Conservation (phyloP, 257 asterid genomes). For the Solanum peruvianum region DNA sequence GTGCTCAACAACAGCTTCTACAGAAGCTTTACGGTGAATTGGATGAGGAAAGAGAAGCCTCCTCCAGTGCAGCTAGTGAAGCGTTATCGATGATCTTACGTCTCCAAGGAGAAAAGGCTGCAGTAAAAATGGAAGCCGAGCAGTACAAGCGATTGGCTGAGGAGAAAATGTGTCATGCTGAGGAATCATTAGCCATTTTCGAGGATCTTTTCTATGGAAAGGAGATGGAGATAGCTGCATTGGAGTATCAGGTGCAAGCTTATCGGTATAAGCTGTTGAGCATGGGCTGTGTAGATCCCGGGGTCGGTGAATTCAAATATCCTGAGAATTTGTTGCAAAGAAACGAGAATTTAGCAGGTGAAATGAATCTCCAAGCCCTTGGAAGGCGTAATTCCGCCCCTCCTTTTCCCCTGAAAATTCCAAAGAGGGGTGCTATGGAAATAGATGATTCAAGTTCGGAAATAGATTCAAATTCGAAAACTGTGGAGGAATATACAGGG, state of each 20-base stretch:
- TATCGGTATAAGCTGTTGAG: constrained; percentile 50
- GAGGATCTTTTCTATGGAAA: constrained; percentile 75
- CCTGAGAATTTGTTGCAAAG: constrained; percentile 49
- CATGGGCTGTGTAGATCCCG: constrained; percentile 59
- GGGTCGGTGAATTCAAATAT: constrained; percentile 27
- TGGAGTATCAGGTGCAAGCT: constrained; percentile 73
- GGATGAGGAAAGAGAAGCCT: constrained; percentile 89
- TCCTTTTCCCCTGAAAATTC: constrained; percentile 9
- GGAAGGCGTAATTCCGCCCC: constrained; percentile 69
- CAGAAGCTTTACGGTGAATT: constrained; percentile 68
- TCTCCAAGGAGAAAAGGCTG: constrained; percentile 82
- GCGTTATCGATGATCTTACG: constrained; percentile 72
- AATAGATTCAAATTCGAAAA: constrained; percentile 11
- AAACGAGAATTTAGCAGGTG: constrained; percentile 24
- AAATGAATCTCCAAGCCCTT: constrained; percentile 10
- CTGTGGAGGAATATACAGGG: constrained; percentile 19
- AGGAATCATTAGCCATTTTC: constrained; percentile 65
- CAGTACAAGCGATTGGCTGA: constrained; percentile 80
- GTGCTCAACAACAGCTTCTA: constrained; percentile 67
- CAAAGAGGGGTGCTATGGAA: constrained; percentile 31
- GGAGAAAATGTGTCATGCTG: constrained; percentile 79
- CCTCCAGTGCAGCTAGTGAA: constrained; percentile 77
- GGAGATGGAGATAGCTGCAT: constrained; percentile 77
- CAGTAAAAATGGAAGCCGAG: constrained; percentile 81
- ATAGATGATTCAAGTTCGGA: constrained; percentile 30